phyloP scores from a whole-genome alignment of 108 stramenopile species.

The Nannochloropsis salina region DNA sequence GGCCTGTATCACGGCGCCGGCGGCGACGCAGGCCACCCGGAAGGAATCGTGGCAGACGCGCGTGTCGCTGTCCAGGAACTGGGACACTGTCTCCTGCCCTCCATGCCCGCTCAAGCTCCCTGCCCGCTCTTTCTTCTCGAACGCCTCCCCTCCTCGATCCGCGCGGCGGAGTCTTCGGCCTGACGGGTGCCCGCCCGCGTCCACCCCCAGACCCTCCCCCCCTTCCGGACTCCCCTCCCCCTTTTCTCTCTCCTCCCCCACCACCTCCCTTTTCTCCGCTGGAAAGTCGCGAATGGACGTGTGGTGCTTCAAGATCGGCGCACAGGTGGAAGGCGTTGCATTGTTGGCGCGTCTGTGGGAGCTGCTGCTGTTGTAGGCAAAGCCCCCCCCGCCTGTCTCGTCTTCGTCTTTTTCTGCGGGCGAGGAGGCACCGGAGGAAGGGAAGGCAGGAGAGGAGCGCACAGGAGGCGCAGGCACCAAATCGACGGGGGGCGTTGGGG shows the following conservation, averaged over 20 bases:
- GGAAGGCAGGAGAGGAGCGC: not conserved
- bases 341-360: not conserved
- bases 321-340: too few species aligned
- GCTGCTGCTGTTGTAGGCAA: conserved; percentile 15
- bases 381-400: not conserved
- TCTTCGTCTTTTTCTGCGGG: not conserved
- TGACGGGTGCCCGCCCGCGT: not conserved
- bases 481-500: not conserved
- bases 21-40: conserved; percentile 71
- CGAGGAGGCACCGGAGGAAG: not conserved
- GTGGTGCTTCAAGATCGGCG: not conserved
- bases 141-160: not conserved
- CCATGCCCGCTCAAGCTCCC: not conserved
- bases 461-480: not conserved
- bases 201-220: not conserved
- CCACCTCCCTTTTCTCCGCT: not conserved
- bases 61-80: conserved; percentile 52
- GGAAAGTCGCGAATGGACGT: conserved; percentile 19
- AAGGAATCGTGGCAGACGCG: conserved; percentile 49
- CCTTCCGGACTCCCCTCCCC: not conserved
- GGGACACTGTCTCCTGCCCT: conserved; percentile 15
- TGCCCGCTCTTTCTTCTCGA: conserved; percentile 15
- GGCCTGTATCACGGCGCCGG: conserved; percentile 59
- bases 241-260: conserved; percentile 1
- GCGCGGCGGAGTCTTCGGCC: not conserved